phyloP scores from a whole-genome alignment of 257 asterid genomes.

The Nicotiana obtusifolia region DNA sequence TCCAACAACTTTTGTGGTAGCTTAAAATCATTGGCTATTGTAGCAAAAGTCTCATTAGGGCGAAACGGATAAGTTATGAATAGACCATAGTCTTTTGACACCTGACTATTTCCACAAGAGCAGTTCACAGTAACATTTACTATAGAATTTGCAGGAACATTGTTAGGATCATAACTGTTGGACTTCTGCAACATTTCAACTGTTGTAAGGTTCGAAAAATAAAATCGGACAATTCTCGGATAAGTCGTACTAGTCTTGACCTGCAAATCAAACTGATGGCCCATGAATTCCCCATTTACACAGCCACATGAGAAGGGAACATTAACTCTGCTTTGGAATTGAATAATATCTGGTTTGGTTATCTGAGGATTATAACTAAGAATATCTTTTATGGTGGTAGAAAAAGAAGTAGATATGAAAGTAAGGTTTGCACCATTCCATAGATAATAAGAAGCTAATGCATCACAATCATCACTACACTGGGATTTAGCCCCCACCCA shows the following conservation, averaged over 20 bases:
- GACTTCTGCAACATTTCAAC: slow-evolving; percentile 49
- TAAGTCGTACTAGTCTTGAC: slow-evolving; percentile 31
- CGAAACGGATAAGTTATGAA: slow-evolving; percentile 60
- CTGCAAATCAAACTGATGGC: slow-evolving; percentile 35
- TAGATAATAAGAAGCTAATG: slow-evolving; percentile 60
- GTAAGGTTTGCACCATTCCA: slow-evolving; percentile 48
- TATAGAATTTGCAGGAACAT: slow-evolving; percentile 19
- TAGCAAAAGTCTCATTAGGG: slow-evolving; percentile 29
- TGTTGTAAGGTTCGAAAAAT: slow-evolving; percentile 53
- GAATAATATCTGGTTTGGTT: slow-evolving; percentile 29
- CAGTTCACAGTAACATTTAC: slow-evolving; percentile 53
- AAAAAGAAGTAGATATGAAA: slow-evolving; percentile 33
- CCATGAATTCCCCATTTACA: slow-evolving; percentile 38
- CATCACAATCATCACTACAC: slow-evolving; percentile 35
- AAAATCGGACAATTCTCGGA: slow-evolving; percentile 18
- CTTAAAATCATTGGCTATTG: slow-evolving; percentile 24
- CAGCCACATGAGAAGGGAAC: slow-evolving; percentile 61
- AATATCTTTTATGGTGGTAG: slow-evolving; percentile 35
- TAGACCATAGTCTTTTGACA: slow-evolving; percentile 52
- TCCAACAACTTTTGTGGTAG: slow-evolving; percentile 43
- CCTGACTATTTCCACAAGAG: slow-evolving; percentile 51
- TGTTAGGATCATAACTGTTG: slow-evolving; percentile 26
- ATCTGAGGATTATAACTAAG: slow-evolving; percentile 48
- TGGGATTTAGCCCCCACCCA: slow-evolving; percentile 33
- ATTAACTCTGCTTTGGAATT: slow-evolving; percentile 28